These are phyloP conservation scores for Mortierella sp. DNA, from an alignment of 371 early-diverging fungal species.

Conservation along the genomic window DNA sequence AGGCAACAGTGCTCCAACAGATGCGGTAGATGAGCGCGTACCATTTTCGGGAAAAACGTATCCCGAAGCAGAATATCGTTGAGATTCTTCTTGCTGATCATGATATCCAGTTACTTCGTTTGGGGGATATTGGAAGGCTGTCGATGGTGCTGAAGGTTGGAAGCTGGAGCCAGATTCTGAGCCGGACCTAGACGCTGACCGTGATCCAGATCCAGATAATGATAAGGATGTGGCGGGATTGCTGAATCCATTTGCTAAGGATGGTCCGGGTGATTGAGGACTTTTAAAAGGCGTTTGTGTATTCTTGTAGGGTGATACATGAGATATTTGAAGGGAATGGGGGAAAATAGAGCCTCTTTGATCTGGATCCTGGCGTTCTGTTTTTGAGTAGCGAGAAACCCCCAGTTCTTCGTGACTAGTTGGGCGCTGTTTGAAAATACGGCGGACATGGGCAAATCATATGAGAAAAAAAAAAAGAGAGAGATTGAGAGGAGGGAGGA, in stretches of 20 bases:
- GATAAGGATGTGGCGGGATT: background rate
- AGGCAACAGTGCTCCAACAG: background rate
- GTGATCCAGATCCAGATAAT: conserved; percentile 15
- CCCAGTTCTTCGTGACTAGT: conserved; percentile 19
- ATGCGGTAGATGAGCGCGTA: background rate
- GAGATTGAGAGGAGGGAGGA: background rate
- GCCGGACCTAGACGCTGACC: conserved; percentile 28
- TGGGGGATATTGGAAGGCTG: background rate
- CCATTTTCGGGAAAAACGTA: conserved; percentile 2
- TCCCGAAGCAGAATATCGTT: background rate
- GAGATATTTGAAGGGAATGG: conserved; percentile 2
- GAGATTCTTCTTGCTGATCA: conserved; percentile 8
- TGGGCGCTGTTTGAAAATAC: conserved; percentile 37
- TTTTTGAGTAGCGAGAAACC: background rate
- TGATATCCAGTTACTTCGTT: background rate
- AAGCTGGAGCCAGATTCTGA: conserved; percentile 22
- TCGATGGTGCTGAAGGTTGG: background rate
- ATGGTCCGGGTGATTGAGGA: conserved; percentile 16
- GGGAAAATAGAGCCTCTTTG: background rate
- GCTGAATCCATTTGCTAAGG: background rate
- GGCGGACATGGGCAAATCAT: background rate
- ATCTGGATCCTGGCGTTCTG: conserved; percentile 10
- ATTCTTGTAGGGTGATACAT: background rate
- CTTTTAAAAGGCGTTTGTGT: conserved; percentile 12
- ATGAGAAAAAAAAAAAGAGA: background rate